A percentile compares a stretch with the other conserved stretches of the same genome.
Evolutionary conservation across 164 flowering plant genomes (phyloP).

Genomic region (Vitis labrusca): DNA sequence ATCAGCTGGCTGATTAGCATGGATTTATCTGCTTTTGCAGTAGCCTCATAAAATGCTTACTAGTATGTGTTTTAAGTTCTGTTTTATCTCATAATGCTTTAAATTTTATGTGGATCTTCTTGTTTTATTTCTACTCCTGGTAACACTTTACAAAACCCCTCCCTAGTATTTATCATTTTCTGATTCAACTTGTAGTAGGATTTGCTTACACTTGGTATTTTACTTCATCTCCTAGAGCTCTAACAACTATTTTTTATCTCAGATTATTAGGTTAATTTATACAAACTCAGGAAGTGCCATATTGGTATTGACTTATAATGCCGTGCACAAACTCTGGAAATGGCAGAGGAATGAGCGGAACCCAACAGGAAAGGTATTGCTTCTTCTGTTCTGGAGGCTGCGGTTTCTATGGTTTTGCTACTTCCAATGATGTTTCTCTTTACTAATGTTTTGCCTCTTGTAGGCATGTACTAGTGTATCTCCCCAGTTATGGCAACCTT

Average conservation of each 20-base stretch:
- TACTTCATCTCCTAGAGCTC: neutral
- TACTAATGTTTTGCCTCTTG: neutral
- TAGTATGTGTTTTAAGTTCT: no score
- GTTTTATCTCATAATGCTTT: no score
- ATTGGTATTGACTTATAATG: constrained; percentile 30
- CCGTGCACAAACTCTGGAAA: constrained; percentile 33
- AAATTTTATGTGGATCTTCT: neutral
- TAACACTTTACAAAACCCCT: neutral
- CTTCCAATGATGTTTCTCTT: neutral
- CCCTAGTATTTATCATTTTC: neutral
- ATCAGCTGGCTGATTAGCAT: no score
- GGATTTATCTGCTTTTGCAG: no score
- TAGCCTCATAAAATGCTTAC: no score
- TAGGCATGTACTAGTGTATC: constrained; percentile 32
- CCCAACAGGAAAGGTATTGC: constrained; percentile 28
- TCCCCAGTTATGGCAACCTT: constrained; percentile 35
- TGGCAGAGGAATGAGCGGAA: constrained; percentile 31
- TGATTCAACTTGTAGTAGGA: neutral
- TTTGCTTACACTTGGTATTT: neutral
- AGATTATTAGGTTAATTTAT: constrained; percentile 33
- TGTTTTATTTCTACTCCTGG: neutral
- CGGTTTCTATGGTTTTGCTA: neutral
- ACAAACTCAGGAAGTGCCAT: constrained; percentile 35
- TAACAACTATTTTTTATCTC: neutral
- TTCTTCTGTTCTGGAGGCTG: neutral